These are phyloP conservation scores for Blastocystis sp. DNA, from an alignment of 352 stramenopile genomes.

Conservation along the genomic window DNA sequence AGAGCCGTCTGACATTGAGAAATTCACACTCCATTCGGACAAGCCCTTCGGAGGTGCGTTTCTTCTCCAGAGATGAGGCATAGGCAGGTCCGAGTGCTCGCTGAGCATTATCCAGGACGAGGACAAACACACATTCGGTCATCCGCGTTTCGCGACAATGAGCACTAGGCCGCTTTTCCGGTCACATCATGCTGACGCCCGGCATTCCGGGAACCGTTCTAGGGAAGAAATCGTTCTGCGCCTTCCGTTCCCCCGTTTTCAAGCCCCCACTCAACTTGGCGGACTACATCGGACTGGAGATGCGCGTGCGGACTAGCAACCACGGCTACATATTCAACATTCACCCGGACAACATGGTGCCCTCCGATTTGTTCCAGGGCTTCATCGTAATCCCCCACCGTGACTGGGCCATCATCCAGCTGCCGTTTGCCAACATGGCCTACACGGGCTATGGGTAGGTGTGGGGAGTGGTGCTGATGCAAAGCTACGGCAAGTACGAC, in stretches of 20 bases:
- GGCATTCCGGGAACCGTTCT: constrained; percentile 67
- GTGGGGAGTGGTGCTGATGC: neutral
- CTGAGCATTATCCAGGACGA: constrained; percentile 63
- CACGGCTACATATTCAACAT: constrained; percentile 69
- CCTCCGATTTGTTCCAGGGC: constrained; percentile 65
- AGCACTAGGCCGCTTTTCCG: constrained; percentile 49
- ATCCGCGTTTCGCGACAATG: neutral
- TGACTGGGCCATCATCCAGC: constrained; percentile 66
- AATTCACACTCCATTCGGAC: constrained; percentile 66
- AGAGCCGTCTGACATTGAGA: constrained; percentile 59
- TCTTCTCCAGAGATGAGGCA: neutral
- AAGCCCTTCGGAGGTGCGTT: constrained; percentile 52
- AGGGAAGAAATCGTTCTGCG: constrained; percentile 67
- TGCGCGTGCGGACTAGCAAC: constrained; percentile 65
- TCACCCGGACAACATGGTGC: constrained; percentile 68
- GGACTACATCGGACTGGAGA: constrained; percentile 62
- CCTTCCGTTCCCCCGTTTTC: constrained; percentile 66
- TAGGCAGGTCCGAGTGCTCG: constrained; percentile 61
- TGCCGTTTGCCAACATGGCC: constrained; percentile 59
- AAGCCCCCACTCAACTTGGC: constrained; percentile 61
- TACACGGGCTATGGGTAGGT: constrained; percentile 63
- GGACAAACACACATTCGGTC: constrained; percentile 63
- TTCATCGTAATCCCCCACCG: constrained; percentile 67
- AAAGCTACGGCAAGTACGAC: constrained; percentile 51
- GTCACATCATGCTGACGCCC: constrained; percentile 44